Percentiles rank a stretch among this genome's conserved stretches.
phyloP scores from a whole-genome alignment of 495 filamentous ascomycete species.

The Aspergillus diversus region DNA sequence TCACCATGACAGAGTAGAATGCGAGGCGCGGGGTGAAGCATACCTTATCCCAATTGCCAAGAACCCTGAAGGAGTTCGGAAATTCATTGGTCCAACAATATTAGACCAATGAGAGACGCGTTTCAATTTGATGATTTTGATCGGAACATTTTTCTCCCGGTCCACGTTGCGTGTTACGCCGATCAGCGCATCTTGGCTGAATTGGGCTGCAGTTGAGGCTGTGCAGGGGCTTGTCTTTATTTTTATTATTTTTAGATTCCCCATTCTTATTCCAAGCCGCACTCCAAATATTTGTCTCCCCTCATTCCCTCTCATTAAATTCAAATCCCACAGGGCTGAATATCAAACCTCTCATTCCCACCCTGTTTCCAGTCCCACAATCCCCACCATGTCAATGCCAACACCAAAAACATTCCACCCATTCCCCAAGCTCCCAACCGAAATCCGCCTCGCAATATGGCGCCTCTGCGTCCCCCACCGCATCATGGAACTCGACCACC shows the following conservation, averaged over 20 bases:
- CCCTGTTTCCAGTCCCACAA: background rate
- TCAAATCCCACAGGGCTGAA: background rate
- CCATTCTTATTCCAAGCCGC: background rate
- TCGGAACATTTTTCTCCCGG: background rate
- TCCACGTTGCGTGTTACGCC: background rate
- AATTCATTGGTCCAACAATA: background rate
- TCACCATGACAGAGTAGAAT: background rate
- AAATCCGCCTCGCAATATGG: background rate
- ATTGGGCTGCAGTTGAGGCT: background rate
- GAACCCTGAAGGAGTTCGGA: background rate
- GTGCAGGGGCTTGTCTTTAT: background rate
- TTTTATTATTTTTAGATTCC: background rate
- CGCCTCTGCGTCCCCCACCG: constrained; percentile 2
- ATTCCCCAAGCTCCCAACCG: background rate
- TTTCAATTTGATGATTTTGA: background rate
- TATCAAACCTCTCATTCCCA: background rate
- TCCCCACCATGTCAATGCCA: background rate
- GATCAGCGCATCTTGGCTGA: background rate
- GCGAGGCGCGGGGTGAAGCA: background rate
- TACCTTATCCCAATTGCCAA: background rate
- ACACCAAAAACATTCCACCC: background rate
- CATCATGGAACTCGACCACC: constrained; percentile 5
- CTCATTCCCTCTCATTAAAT: background rate
- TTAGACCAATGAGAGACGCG: background rate
- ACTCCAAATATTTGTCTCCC: background rate